Evolutionary conservation across 1,284 basidiomycete genomes (phyloP).

Genomic region (Sanghuangporus baumii): DNA sequence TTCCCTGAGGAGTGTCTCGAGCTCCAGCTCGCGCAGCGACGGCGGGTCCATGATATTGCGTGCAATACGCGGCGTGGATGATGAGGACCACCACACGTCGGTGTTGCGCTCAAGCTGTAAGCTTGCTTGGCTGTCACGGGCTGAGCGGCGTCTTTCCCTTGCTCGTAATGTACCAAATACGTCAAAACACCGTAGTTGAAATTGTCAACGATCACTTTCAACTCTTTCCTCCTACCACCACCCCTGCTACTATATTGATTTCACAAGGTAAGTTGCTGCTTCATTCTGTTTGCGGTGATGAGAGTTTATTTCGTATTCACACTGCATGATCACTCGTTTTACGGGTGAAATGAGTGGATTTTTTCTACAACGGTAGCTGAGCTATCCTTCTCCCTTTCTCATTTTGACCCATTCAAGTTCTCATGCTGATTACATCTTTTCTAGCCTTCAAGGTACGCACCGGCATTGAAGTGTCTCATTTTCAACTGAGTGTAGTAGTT

Average conservation of each 20-base stretch:
- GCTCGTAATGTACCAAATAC: constrained; percentile 2
- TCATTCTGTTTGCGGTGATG: constrained; percentile 33
- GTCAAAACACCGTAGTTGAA: not conserved
- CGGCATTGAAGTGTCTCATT: not conserved
- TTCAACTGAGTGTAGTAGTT: not conserved
- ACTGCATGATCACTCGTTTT: constrained; percentile 37
- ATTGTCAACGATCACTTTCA: not conserved
- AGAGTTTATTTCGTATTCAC: constrained; percentile 36
- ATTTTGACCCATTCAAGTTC: not conserved
- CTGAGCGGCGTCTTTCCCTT: not conserved
- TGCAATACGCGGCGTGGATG: not conserved
- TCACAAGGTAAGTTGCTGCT: constrained; percentile 4
- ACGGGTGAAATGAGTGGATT: constrained; percentile 30
- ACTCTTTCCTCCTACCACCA: not conserved
- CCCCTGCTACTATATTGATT: not conserved
- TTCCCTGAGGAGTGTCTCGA: constrained; percentile 66
- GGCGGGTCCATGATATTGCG: constrained; percentile 54
- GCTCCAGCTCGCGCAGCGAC: constrained; percentile 66
- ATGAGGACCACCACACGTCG: not conserved
- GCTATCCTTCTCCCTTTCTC: constrained; percentile 23
- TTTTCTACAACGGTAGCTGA: constrained; percentile 63
- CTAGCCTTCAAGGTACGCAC: not conserved
- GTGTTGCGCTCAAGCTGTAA: not conserved
- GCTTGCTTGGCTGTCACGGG: not conserved
- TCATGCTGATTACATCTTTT: not conserved